Percentiles rank a stretch among this genome's conserved stretches.
Evolutionary conservation across 2,329 filamentous ascomycete genomes (phyloP).

Genomic region (Calycina herbarum): DNA sequence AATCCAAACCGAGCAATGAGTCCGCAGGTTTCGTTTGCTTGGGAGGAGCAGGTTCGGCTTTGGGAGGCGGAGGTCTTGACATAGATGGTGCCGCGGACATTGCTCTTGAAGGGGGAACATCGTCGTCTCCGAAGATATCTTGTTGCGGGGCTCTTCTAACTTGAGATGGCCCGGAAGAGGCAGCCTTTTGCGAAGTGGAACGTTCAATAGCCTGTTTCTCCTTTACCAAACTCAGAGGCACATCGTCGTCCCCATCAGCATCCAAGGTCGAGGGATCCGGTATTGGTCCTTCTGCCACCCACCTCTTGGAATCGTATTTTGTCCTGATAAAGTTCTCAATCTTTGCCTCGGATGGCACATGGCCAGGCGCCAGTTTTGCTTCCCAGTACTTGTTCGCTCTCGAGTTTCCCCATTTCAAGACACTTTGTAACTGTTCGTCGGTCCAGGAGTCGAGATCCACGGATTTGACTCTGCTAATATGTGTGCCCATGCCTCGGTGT

Average conservation of each 20-base stretch:
- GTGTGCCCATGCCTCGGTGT: conserved; percentile 97
- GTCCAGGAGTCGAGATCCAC: conserved; percentile 99
- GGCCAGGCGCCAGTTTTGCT: conserved; percentile 84
- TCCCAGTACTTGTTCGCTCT: conserved; percentile 99
- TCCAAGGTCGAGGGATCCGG: conserved; percentile 90
- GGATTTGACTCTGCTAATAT: conserved; percentile 97
- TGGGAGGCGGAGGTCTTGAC: conserved; percentile 56
- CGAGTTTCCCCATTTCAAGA: conserved; percentile 92
- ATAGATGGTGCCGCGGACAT: conserved; percentile 68
- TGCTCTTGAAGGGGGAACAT: conserved; percentile 65
- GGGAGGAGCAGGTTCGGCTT: conserved; percentile 65
- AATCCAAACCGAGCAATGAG: conserved; percentile 88
- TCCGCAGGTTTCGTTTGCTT: conserved; percentile 72
- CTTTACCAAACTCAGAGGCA: conserved; percentile 61
- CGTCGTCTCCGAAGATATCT: conserved; percentile 79
- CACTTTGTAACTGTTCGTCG: conserved; percentile 92
- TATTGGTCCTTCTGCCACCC: conserved; percentile 97
- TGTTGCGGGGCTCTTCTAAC: conserved; percentile 53
- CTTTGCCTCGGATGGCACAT: conserved; percentile 93
- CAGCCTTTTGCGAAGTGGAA: conserved; percentile 40
- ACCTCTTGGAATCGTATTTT: conserved; percentile 97
- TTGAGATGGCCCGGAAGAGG: conserved; percentile 32
- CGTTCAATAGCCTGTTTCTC: conserved; percentile 65
- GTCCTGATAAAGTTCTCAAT: conserved; percentile 99
- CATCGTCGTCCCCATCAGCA: conserved; percentile 82